A percentile compares a stretch with the other conserved stretches of the same genome.
These are phyloP conservation scores for Sarcomyxa edulis DNA, from an alignment of 768 basidiomycete genomes.

Conservation along the genomic window DNA sequence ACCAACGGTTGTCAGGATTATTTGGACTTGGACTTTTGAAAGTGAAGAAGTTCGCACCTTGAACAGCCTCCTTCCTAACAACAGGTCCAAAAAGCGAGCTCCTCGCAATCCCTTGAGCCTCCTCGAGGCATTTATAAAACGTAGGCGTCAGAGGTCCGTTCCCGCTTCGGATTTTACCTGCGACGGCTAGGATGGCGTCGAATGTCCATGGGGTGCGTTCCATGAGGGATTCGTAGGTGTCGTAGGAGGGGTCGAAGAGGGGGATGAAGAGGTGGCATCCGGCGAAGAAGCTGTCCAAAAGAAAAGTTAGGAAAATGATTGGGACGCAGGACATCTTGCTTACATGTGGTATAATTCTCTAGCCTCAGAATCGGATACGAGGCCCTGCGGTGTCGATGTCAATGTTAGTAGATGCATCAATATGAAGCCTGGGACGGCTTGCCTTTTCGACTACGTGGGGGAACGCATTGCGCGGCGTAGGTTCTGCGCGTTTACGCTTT, in stretches of 20 bases:
- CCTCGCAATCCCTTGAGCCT: slow-evolving; percentile 93
- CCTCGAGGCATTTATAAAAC: slow-evolving; percentile 88
- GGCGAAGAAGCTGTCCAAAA: slow-evolving; percentile 77
- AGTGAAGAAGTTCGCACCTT: slow-evolving; percentile 46
- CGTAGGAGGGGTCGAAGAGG: slow-evolving; percentile 87
- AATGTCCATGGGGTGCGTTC: slow-evolving; percentile 96
- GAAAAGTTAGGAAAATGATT: slow-evolving; percentile 24
- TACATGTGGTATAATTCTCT: slow-evolving; percentile 91
- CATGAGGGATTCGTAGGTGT: slow-evolving; percentile 88
- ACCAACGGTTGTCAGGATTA: slow-evolving; percentile 1
- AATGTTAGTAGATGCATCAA: slow-evolving; percentile 2
- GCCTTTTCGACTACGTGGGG: slow-evolving; percentile 89
- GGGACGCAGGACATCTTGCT: slow-evolving; percentile 27
- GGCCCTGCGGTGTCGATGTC: slow-evolving; percentile 44
- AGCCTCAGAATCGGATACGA: slow-evolving; percentile 82
- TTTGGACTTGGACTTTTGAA: slow-evolving; percentile 9
- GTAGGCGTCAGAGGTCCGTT: slow-evolving; percentile 80
- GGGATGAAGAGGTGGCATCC: slow-evolving; percentile 97
- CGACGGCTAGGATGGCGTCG: slow-evolving; percentile 89
- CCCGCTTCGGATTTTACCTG: slow-evolving; percentile 87
- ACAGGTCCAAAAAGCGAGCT: slow-evolving; percentile 92
- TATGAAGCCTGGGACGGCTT: slow-evolving; percentile 8
- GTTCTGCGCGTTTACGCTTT: slow-evolving; percentile 81
- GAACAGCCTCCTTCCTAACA: slow-evolving; percentile 91
- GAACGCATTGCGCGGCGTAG: slow-evolving; percentile 80